Base-by-base conservation (phyloP, 257 asterid genomes). In the Verbena officinalis region DNA sequence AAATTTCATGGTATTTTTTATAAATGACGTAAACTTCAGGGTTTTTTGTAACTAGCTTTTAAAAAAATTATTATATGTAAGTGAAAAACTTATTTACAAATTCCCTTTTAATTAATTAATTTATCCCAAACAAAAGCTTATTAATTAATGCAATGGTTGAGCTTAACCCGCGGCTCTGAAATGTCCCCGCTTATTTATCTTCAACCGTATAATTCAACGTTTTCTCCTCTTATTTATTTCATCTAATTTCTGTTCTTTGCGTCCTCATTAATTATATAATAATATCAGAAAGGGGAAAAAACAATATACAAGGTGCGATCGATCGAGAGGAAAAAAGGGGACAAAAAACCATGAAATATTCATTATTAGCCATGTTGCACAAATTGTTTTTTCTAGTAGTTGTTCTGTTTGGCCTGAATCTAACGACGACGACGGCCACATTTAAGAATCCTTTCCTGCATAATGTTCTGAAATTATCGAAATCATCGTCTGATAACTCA, bases 371-470 rank as follows among this genome's bases (percentile, higher is more conserved):
- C 64, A 75, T 75, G 81, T 60, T 55, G 59, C 27, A 21, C 64
- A 79, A 75, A 31, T 31, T 54, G 62, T 36, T 77, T 43, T 69
- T 62, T 22, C 27, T 74, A 42, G 67, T 68, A 54, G 78, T 78
- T 1, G 58, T 81, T 71, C 75, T 81, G 46, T 51, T 71, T 4
- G 69, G 78, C 48, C 53, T 74, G 48, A 30, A 33, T 52, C 68
- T 57, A 38, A n/a, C 19, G 2, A 56, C 73, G 42, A 63, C 60
- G 34, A n/a, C 66, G 11, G 68, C 69, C 42, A 62, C 27, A 65
- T 6, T 2, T 65, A 2, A 21, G 62, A 66, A 51, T 74, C 2
- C 34, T 54, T 19, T 0, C 64, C 27, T 36, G 67, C 64, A 22
- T 0, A 49, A n/a, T 9, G 33, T n/a, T 0, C 39, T 39, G 24